Evolutionary conservation across 176 grass and related monocot genomes (phyloP).

Genomic region (Musa schizocarpa): DNA sequence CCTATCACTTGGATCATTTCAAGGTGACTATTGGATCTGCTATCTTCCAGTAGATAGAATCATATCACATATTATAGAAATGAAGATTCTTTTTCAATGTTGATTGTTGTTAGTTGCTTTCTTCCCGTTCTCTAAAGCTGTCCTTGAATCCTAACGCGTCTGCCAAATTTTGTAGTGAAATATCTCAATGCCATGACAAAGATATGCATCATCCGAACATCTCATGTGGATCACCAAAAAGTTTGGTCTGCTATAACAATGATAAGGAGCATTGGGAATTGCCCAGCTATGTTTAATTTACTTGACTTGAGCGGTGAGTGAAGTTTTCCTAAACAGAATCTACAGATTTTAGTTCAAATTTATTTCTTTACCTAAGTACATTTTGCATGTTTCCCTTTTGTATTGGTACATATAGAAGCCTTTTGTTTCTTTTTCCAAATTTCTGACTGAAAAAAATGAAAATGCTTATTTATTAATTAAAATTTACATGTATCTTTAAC

Average conservation of each 20-base stretch:
- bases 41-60: background rate
- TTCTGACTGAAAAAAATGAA: no score
- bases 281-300: slow-evolving; percentile 52
- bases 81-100: background rate
- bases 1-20: slow-evolving; percentile 52
- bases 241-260: slow-evolving; percentile 61
- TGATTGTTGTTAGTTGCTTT: background rate
- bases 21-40: slow-evolving; percentile 27
- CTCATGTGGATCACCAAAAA: slow-evolving; percentile 62
- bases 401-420: no score
- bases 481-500: no score
- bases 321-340: background rate
- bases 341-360: background rate
- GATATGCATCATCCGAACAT: slow-evolving; percentile 52
- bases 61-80: background rate
- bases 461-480: no score
- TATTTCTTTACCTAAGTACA: background rate
- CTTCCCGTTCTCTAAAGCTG: background rate
- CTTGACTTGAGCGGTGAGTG: slow-evolving; percentile 66
- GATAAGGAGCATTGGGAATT: slow-evolving; percentile 52
- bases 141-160: slow-evolving; percentile 6
- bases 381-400: background rate
- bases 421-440: no score
- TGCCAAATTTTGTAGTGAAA: slow-evolving; percentile 45
- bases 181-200: slow-evolving; percentile 68